Conservation (phyloP, 1,139 yeast species). For the Kodamaea anthophila region DNA sequence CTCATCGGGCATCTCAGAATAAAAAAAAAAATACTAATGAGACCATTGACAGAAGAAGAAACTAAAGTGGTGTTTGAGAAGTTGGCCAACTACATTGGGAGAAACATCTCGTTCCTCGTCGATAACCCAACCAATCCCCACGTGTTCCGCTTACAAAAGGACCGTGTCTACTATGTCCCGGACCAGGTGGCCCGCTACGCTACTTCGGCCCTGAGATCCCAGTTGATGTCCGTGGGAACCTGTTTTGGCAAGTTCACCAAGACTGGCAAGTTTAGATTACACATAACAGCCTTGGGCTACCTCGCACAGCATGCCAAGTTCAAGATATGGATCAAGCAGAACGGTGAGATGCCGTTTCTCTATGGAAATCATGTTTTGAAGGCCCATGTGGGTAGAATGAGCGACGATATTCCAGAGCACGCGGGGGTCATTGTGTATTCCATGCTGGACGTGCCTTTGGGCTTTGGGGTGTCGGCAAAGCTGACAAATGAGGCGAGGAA, state of each 20-base stretch:
- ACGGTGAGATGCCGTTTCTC: slow-evolving; percentile 97
- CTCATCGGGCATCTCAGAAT: slow-evolving; percentile 3
- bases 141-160: slow-evolving; percentile 93
- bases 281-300: slow-evolving; percentile 82
- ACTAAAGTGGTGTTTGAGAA: slow-evolving; percentile 94
- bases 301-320: slow-evolving; percentile 85
- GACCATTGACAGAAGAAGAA: slow-evolving; percentile 95
- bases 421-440: slow-evolving; percentile 90
- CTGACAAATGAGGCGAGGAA: slow-evolving; percentile 85
- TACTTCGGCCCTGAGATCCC: slow-evolving; percentile 81
- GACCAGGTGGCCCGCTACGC: slow-evolving; percentile 83
- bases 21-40: slow-evolving; percentile 59
- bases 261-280: slow-evolving; percentile 93
- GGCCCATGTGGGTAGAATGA: slow-evolving; percentile 95
- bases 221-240: slow-evolving; percentile 86
- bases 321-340: slow-evolving; percentile 92
- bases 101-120: slow-evolving; percentile 82
- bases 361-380: slow-evolving; percentile 95
- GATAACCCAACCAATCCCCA: slow-evolving; percentile 89
- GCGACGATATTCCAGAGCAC: slow-evolving; percentile 97
- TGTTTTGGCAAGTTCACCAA: slow-evolving; percentile 97
- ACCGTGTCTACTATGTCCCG: slow-evolving; percentile 87
- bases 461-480: slow-evolving; percentile 93
- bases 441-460: slow-evolving; percentile 90
- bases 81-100: slow-evolving; percentile 91